Percentiles rank a stretch among this genome's conserved stretches.
phyloP scores from a whole-genome alignment of 1,284 basidiomycete genomes.

The Microbotryomycetes sp. region DNA sequence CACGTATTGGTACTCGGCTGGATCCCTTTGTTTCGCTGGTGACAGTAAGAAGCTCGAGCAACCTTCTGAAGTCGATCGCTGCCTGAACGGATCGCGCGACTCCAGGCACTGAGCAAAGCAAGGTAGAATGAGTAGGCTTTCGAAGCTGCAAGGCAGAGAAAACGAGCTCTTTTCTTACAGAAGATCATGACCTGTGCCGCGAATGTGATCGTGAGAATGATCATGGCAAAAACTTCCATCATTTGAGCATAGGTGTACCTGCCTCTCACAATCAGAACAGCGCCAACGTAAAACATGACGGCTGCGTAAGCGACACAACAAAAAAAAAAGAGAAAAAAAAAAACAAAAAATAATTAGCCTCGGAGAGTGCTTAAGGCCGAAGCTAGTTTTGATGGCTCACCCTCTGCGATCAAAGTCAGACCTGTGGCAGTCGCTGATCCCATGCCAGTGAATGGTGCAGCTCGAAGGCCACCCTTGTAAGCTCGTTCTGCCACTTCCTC shows the following conservation, averaged over 20 bases:
- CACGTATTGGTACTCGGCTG: constrained; percentile 55
- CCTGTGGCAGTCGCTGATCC: constrained; percentile 72
- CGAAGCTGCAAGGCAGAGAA: not conserved
- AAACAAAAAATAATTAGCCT: not conserved
- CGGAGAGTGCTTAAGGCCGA: not conserved
- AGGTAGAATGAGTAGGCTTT: not conserved
- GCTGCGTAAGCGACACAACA: too few relatives aligned
- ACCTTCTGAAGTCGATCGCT: constrained; percentile 64
- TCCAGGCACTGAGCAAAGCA: constrained; percentile 21
- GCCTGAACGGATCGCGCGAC: constrained; percentile 46
- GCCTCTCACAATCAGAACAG: constrained; percentile 70
- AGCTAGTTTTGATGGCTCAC: constrained; percentile 34
- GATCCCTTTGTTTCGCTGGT: constrained; percentile 64
- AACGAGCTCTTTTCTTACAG: constrained; percentile 53
- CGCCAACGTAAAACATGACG: constrained; percentile 82
- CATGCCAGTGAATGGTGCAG: constrained; percentile 76
- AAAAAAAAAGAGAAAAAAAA: too few relatives aligned
- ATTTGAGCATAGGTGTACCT: constrained; percentile 78
- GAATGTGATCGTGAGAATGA: constrained; percentile 89
- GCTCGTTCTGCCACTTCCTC: constrained; percentile 57
- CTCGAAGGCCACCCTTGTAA: constrained; percentile 60
- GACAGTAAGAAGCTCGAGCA: constrained; percentile 54
- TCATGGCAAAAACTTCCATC: constrained; percentile 81
- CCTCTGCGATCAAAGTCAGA: constrained; percentile 77
- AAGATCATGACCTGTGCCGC: constrained; percentile 82